Base-by-base conservation (phyloP, 176 grass and related monocot genomes). In the Hyparrhenia diplandra region DNA sequence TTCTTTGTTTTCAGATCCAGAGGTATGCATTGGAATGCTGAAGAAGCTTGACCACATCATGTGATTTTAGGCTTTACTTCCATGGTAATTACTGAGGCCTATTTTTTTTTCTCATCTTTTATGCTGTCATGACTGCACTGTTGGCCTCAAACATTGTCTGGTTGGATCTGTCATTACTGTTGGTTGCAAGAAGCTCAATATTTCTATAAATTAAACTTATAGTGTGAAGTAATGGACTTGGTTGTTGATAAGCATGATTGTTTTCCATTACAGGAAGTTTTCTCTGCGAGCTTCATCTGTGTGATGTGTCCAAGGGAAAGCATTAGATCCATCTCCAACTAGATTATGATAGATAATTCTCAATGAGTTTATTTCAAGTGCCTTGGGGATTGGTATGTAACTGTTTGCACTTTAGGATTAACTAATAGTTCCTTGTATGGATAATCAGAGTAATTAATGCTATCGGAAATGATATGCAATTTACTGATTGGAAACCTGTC, bases 1-100 rank as follows among this genome's bases (percentile, higher is more conserved):
- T 87, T 78, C 43, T 47, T 62, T 21, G 18, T 88, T 88, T 83
- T 80, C 49, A 91, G 82, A 82, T 91, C 85, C 90, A 88, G 82
- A 88, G 79, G 63, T 83, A 88, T 69, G 79, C 90, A 5, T 39
- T 88, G 82, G 90, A 91, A 82, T 60, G 86, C 78, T 91, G 74
- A 91, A 79, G 42, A 71, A 47, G 23, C 23, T 83, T 41, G 17
- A 41, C 45, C 35, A 27, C 37, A 34, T 27, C 51, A 65, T 40
- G 30, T 41, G 57, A 24, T 41, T 76, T 40, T 51, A 77, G 73
- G 35, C 76, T 64, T 80, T n/a, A 25, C 49, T 70, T 55, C 23
- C 40, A 49, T 85, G 86, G 85, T 85, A 91, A 52, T 82, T 65
- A 61, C 32, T 32, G 55, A 64, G 45, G 71, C 28, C 21, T n/a